Base-by-base conservation (phyloP, 768 basidiomycete genomes). In the Podaxis sp. region DNA sequence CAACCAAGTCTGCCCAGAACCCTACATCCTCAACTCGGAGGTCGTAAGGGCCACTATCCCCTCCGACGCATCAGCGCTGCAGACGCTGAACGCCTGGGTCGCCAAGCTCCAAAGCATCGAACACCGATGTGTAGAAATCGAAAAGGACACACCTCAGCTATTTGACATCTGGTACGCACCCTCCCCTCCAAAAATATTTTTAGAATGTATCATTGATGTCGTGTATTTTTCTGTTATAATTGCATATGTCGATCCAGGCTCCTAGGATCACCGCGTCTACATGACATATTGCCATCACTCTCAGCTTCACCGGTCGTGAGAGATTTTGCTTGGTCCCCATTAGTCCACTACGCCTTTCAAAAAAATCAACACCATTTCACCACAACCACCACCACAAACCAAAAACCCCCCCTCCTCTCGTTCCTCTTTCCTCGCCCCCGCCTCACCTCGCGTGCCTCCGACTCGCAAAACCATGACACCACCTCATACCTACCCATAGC, bases 251-350 rank as follows among this genome's bases (percentile, higher is more conserved):
- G 5, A 12, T n/a, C 4, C 64, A 90, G 89, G 76, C 63, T 86
- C 29, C 84, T 88, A 49, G 81, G 80, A 25, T 72, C 75, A 0
- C 59, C 72, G 5, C 73, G 78, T 11, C 69, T 85, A 4, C 76
- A 85, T 19, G 75, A 76, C 29, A 64, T 84, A 22, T 79, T 79
- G 78, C 74, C 74, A 3, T 69, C 78, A 4, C 70, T 86, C 3
- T 77, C 79, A 8, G 62, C 68, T 0, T 85, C 84, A 36, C 81
- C 85, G 0, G 76, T 82, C 4, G 69, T 90, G 7, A 79, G 75
- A 4, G 65, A 80, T 37, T 87, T 85, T 69, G 74, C 77, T 17
- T 89, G 87, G 87, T 90, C 90, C 0, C 77, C 85, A 0, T 79
- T 89, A 3, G 75, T 90, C 61, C 73, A 83, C 52, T 69, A 68